Base-by-base conservation (phyloP, 306 rosid genomes). In the Arachis hypogaea region DNA sequence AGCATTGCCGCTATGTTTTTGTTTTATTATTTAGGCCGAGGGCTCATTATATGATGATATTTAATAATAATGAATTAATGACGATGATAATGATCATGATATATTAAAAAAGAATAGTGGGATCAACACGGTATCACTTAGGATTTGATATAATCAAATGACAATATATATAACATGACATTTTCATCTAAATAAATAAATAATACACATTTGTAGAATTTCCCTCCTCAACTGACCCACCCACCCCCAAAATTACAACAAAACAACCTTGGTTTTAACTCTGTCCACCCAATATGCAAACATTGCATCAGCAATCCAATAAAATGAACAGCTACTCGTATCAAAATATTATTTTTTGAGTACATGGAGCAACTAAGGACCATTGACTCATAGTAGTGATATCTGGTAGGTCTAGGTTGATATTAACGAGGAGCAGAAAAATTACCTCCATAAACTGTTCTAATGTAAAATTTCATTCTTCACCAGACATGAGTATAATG, bases 401-500 rank as follows among this genome's bases (percentile, higher is more conserved):
- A 63, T 47, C 46, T 61, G 29, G 41, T 9, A 46, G 55, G 55
- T 54, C 22, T 30, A 36, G 44, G 11, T 46, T 72, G 36, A 77
- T 56, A 43, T 47, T 54, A 47, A 58, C 44, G 36, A 55, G 62
- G 73, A 14, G 11, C 29, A 66, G 42, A 12, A 71, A 76, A 76
- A 56, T 11, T 62, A 28, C 69, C 47, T 22, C 44, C 66, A 43
- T 47, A 41, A 54, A 40, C 51, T 74, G 54, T 33, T 74, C 67
- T 68, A 47, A 59, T 64, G 65, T 9, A 9, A 58, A 51, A 69
- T 58, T 58, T 66, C 44, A 71, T 69, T 74, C 79, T 71, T 11
- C 75, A 69, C 33, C 47, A 72, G 57, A 69, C 67, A 72, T 46
- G 36, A 59, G 59, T 59, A 42, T 40, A 52, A 18, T 72, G 66